Percentiles rank a stretch among this genome's conserved stretches.
Evolutionary conservation across 2,329 filamentous ascomycete genomes (phyloP).

Genomic region (Epichloe amarillans): DNA sequence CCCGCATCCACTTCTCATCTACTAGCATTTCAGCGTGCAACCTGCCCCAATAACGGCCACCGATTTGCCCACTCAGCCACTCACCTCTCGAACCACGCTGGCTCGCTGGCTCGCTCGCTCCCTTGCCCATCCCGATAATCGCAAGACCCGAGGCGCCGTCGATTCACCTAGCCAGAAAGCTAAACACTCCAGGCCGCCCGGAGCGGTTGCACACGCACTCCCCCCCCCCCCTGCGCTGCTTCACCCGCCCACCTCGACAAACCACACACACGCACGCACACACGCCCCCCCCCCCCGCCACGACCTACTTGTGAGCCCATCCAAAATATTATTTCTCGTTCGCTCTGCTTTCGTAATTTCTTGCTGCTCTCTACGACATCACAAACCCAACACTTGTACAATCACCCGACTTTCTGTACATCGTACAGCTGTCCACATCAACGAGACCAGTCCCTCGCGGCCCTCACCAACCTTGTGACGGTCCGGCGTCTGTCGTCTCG

Average conservation of each 20-base stretch:
- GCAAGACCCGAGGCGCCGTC: slow-evolving; percentile 16
- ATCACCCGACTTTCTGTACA: slow-evolving; percentile 1
- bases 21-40: not conserved
- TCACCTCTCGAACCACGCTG: not conserved
- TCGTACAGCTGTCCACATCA: slow-evolving; percentile 5
- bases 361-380: slow-evolving; percentile 7
- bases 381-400: slow-evolving; percentile 1
- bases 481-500: slow-evolving; percentile 20
- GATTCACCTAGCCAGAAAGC: slow-evolving; percentile 12
- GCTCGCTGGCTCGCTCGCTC: not conserved
- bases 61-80: not conserved
- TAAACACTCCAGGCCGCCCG: slow-evolving; percentile 2
- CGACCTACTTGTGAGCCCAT: slow-evolving; percentile 10
- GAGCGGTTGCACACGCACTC: slow-evolving; percentile 10
- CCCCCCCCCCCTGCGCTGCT: not conserved
- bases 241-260: slow-evolving; percentile 1
- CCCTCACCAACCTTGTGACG: slow-evolving; percentile 16
- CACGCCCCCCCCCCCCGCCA: slow-evolving; percentile 3
- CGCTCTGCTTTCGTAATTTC: slow-evolving; percentile 12
- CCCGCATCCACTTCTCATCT: not conserved
- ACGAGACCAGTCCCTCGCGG: slow-evolving; percentile 6
- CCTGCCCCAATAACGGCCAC: slow-evolving; percentile 5
- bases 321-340: slow-evolving; percentile 29
- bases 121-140: slow-evolving; percentile 16
- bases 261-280: slow-evolving; percentile 11